Conservation (phyloP, 768 basidiomycete species). For the Lactifluus piperatus region DNA sequence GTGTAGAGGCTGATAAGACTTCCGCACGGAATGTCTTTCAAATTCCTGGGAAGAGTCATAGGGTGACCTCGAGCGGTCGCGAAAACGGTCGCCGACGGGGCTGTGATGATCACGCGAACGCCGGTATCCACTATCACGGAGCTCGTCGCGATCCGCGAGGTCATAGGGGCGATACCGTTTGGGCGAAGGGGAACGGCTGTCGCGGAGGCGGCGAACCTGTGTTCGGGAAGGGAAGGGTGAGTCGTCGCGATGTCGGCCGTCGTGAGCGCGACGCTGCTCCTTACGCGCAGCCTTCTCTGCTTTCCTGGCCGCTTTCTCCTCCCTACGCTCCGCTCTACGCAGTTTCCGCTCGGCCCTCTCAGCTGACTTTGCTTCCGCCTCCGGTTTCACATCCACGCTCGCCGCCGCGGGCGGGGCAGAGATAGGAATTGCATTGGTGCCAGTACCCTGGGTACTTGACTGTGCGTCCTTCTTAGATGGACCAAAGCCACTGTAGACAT, state of each 20-base stretch:
- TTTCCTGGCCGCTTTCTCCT: conserved; percentile 49
- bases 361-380: conserved; percentile 19
- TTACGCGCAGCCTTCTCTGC: conserved; percentile 33
- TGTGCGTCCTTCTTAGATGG: conserved; percentile 33
- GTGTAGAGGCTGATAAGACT: conserved; percentile 3
- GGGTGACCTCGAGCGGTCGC: conserved; percentile 15
- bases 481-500: conserved; percentile 55
- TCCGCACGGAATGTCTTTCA: background rate
- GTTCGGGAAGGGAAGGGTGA: conserved; percentile 30
- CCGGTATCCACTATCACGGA: background rate
- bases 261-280: conserved; percentile 15
- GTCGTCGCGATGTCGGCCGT: conserved; percentile 3
- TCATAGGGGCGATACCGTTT: conserved; percentile 3
- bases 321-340: conserved; percentile 47
- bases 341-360: conserved; percentile 29
- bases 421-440: conserved; percentile 26
- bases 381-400: conserved; percentile 7
- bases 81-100: conserved; percentile 15
- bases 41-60: conserved; percentile 23
- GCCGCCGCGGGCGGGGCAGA: conserved; percentile 4
- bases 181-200: conserved; percentile 8
- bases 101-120: conserved; percentile 18
- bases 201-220: background rate
- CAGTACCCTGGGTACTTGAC: conserved; percentile 23
- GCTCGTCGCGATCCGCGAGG: background rate